Evolutionary conservation across 306 rosid species (phyloP).

Genomic region (Fragaria vesca): DNA sequence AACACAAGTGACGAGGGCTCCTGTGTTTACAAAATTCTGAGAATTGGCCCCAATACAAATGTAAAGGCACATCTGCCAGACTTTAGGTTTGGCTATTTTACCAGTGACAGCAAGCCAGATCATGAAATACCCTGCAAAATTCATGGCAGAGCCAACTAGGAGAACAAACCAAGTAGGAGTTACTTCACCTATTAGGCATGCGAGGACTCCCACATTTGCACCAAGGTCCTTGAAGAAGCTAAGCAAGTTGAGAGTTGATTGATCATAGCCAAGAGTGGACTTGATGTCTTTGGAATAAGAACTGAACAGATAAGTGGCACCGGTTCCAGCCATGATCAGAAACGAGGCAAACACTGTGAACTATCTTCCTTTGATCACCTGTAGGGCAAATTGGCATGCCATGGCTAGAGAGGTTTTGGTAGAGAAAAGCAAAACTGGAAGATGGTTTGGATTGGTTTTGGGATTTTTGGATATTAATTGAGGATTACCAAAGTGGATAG

Average conservation of each 20-base stretch:
- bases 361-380: constrained; percentile 23
- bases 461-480: background rate
- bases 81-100: constrained; percentile 24
- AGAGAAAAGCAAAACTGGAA: background rate
- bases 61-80: constrained; percentile 38
- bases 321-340: constrained; percentile 34
- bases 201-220: constrained; percentile 31
- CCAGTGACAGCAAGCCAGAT: constrained; percentile 30
- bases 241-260: constrained; percentile 22
- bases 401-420: background rate
- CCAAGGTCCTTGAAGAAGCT: constrained; percentile 44
- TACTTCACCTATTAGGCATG: constrained; percentile 39
- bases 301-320: constrained; percentile 38
- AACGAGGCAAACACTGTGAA: constrained; percentile 30
- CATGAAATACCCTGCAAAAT: constrained; percentile 33
- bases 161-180: constrained; percentile 38
- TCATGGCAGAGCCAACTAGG: constrained; percentile 27
- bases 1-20: constrained; percentile 34
- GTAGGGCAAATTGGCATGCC: constrained; percentile 5
- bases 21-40: constrained; percentile 36
- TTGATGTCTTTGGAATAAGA: constrained; percentile 38
- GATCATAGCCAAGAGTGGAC: constrained; percentile 32
- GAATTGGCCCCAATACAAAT: constrained; percentile 39
- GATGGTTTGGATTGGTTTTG: background rate
- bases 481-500: background rate